Percentiles rank a stretch among this genome's conserved stretches.
phyloP scores from a whole-genome alignment of 192 early-diverging fungal genomes.

The Cladochytrium replicatum region DNA sequence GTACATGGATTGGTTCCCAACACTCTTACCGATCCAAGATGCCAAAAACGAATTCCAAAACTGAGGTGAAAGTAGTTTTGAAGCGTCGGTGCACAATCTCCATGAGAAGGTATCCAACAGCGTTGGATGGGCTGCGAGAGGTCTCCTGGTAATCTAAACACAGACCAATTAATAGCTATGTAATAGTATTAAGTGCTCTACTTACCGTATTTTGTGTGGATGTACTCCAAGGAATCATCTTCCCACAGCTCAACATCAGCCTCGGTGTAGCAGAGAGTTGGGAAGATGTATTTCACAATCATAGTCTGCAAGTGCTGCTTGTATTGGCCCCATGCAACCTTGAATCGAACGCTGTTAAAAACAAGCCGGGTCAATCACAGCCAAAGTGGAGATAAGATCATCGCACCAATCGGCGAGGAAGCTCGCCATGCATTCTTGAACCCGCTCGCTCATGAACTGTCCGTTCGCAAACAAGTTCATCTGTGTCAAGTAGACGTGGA shows the following conservation, averaged over 20 bases:
- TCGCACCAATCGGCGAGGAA: conserved; percentile 74
- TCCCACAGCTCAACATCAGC: conserved; percentile 85
- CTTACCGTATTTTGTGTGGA: conserved; percentile 47
- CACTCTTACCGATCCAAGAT: conserved; percentile 47
- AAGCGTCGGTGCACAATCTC: conserved; percentile 68
- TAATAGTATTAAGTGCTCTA: too few species aligned
- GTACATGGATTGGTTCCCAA: too few species aligned
- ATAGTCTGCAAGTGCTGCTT: conserved; percentile 75
- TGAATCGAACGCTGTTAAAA: conserved; percentile 76
- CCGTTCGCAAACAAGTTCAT: conserved; percentile 64
- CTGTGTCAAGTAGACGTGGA: conserved; percentile 74
- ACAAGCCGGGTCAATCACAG: too few species aligned
- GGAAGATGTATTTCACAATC: conserved; percentile 85
- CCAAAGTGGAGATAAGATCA: too few species aligned
- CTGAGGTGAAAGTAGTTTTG: conserved; percentile 66
- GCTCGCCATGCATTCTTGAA: conserved; percentile 57
- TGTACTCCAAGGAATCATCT: conserved; percentile 86
- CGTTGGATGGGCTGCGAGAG: conserved; percentile 61
- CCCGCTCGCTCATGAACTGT: conserved; percentile 61
- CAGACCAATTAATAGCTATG: too few species aligned
- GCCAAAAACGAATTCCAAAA: conserved; percentile 68
- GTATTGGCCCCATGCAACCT: conserved; percentile 81
- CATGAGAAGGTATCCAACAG: conserved; percentile 68
- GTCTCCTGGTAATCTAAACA: too few species aligned
- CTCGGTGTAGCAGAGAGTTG: conserved; percentile 78